Conservation (phyloP, 2,329 filamentous ascomycete genomes). For the Chaetomiaceae sp. region DNA sequence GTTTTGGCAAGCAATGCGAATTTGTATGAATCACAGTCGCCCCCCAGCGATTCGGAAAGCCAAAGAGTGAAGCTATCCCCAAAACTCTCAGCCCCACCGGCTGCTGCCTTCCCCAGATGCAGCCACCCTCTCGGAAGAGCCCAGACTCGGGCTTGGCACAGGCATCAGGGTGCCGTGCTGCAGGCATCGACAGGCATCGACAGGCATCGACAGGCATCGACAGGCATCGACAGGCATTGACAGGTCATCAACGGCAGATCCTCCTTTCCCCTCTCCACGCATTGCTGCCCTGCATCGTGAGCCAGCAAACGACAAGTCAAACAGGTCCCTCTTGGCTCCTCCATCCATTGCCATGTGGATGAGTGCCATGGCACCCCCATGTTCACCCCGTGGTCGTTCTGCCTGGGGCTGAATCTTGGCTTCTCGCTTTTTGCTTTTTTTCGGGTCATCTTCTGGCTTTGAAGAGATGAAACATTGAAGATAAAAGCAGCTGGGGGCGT, state of each 20-base stretch:
- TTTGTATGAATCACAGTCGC: background rate
- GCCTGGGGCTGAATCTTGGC: slow-evolving; percentile 12
- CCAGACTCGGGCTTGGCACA: background rate
- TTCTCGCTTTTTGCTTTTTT: background rate
- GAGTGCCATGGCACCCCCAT: too few species aligned
- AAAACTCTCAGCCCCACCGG: slow-evolving; percentile 1
- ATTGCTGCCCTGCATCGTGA: slow-evolving; percentile 2
- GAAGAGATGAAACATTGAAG: background rate
- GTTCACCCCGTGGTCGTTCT: background rate
- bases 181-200: background rate
- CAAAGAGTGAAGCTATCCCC: background rate
- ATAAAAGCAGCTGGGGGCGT: too few species aligned
- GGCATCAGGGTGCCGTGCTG: background rate
- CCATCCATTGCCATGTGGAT: too few species aligned
- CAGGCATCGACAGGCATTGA: too few species aligned
- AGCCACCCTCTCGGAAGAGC: too few species aligned
- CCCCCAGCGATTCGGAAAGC: too few species aligned
- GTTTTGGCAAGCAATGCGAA: background rate
- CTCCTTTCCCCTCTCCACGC: background rate
- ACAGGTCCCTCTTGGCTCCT: background rate
- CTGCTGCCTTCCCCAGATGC: slow-evolving; percentile 2
- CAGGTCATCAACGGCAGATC: background rate
- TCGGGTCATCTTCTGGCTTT: background rate
- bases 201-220: too few species aligned
- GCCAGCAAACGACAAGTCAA: background rate